These are phyloP conservation scores for Xylariaceae sp. DNA, from an alignment of 2,329 filamentous ascomycete genomes.

Conservation along the genomic window DNA sequence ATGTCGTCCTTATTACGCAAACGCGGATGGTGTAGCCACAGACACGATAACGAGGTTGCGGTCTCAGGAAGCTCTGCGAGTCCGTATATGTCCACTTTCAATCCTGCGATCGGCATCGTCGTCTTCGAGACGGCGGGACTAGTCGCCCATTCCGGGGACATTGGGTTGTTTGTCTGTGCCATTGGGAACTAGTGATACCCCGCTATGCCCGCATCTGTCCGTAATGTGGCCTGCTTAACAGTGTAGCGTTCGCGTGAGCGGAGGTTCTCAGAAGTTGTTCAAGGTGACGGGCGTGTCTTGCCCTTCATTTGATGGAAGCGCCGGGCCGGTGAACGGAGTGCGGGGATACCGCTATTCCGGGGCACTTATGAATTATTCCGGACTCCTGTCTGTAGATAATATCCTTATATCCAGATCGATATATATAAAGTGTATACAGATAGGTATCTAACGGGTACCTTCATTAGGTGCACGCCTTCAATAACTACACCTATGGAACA, in stretches of 20 bases:
- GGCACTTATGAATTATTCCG: no score
- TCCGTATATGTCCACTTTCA: slow-evolving; percentile 75
- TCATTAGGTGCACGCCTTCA: no score
- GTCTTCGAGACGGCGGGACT: slow-evolving; percentile 49
- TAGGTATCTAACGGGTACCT: no score
- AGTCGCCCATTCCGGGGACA: neutral
- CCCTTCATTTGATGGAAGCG: no score
- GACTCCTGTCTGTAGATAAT: no score
- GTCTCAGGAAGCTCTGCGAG: slow-evolving; percentile 61
- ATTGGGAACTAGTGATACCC: neutral
- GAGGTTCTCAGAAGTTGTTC: neutral
- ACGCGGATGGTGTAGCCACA: slow-evolving; percentile 90
- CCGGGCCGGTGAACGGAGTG: no score
- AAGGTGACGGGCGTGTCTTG: neutral
- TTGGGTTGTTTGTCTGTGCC: slow-evolving; percentile 17
- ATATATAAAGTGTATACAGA: no score
- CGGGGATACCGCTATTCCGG: no score
- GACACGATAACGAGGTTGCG: slow-evolving; percentile 58
- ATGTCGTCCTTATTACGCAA: slow-evolving; percentile 66
- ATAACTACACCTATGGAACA: no score
- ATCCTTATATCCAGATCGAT: no score
- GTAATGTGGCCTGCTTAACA: neutral
- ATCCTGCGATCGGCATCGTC: slow-evolving; percentile 68
- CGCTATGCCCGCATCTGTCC: neutral
- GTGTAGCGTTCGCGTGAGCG: neutral